Conservation (phyloP, 176 grass and related monocot genomes). For the Oryza punctata region DNA sequence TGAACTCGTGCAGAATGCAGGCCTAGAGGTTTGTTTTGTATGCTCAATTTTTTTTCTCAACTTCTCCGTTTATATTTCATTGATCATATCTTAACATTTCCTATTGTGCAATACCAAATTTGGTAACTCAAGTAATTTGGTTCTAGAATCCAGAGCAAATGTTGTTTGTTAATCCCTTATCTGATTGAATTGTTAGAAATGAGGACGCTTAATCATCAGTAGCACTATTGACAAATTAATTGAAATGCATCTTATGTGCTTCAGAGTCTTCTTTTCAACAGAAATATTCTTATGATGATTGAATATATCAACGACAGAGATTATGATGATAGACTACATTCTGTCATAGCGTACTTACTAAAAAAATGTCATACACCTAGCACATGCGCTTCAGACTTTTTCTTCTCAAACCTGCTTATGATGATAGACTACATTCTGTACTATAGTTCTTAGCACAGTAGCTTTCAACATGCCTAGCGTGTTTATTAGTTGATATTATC, state of each 20-base stretch:
- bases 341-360: neutral
- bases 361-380: neutral
- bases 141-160: constrained; percentile 5
- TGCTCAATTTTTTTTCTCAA: constrained; percentile 21
- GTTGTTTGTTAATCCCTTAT: constrained; percentile 13
- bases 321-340: too few species aligned
- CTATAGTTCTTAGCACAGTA: neutral
- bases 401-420: neutral
- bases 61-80: constrained; percentile 1
- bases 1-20: constrained; percentile 87
- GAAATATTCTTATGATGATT: too few species aligned
- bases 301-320: neutral
- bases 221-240: neutral
- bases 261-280: neutral
- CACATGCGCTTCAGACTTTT: neutral
- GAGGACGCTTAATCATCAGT: neutral
- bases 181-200: neutral
- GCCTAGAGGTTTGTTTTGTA: constrained; percentile 74
- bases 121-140: neutral
- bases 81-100: constrained; percentile 13
- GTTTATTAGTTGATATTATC: neutral
- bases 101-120: constrained; percentile 13
- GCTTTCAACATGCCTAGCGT: neutral
- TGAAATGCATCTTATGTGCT: neutral
- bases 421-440: neutral